A percentile compares a stretch with the other conserved stretches of the same genome.
Evolutionary conservation across 176 grass and related monocot genomes (phyloP).

Genomic region (Carex scoparia): DNA sequence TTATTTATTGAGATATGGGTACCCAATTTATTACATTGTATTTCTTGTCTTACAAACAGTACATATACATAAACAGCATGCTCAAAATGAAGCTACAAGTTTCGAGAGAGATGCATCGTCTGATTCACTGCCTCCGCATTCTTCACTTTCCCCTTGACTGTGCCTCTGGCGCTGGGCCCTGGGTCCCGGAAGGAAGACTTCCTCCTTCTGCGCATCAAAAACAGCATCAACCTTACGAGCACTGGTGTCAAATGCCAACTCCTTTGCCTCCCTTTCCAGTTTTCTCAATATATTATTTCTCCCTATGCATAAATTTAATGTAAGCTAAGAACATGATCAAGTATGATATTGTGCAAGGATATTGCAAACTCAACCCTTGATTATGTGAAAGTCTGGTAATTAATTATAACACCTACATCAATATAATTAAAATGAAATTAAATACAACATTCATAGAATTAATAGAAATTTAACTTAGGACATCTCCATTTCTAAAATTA

Average conservation of each 20-base stretch:
- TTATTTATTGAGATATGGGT: not conserved
- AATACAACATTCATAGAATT: too few relatives aligned
- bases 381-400: not conserved
- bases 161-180: not conserved
- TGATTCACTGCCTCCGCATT: not conserved
- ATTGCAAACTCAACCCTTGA: not conserved
- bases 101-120: not conserved
- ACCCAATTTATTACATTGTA: not conserved
- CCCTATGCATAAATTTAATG: not conserved
- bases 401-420: too few relatives aligned
- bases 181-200: constrained; percentile 32
- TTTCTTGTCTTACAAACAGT: constrained; percentile 3
- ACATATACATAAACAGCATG: not conserved
- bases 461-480: too few relatives aligned
- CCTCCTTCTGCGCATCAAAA: constrained; percentile 41
- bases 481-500: too few relatives aligned
- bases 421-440: too few relatives aligned
- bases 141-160: not conserved
- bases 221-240: constrained; percentile 38
- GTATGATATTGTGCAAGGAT: not conserved
- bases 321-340: not conserved
- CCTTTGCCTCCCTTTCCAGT: constrained; percentile 39
- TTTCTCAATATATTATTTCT: constrained; percentile 45
- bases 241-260: constrained; percentile 27
- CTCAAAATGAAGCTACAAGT: constrained; percentile 4